These are phyloP conservation scores for Hordeum pubiflorum DNA, from an alignment of 202 grass and related monocot species.

Conservation along the genomic window DNA sequence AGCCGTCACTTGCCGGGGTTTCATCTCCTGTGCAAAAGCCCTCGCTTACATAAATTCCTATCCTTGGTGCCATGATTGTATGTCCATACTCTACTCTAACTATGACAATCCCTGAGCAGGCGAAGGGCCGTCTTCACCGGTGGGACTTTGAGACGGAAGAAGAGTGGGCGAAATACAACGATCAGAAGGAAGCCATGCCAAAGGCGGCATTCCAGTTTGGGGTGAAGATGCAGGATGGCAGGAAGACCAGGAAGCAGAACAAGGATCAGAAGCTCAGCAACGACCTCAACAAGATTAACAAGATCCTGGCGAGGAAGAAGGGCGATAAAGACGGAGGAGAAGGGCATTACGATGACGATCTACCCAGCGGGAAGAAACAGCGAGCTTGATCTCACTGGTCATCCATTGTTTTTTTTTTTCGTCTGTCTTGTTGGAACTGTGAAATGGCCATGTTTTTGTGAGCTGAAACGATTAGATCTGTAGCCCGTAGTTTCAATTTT, in stretches of 20 bases:
- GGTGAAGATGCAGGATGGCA: conserved; percentile 91
- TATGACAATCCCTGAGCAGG: conserved; percentile 33
- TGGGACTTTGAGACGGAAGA: conserved; percentile 98
- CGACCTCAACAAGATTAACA: conserved; percentile 96
- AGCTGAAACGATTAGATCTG: background rate
- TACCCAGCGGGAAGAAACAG: conserved; percentile 60
- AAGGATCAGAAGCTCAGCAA: conserved; percentile 96
- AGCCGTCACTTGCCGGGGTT: background rate
- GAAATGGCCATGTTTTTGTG: background rate
- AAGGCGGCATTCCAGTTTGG: conserved; percentile 99
- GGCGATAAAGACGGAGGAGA: conserved; percentile 51
- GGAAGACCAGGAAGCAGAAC: conserved; percentile 91
- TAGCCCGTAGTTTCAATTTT: background rate
- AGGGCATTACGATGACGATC: conserved; percentile 55
- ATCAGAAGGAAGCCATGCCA: conserved; percentile 94
- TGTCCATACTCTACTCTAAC: background rate
- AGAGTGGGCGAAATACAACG: conserved; percentile 87
- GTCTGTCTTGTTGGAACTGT: background rate
- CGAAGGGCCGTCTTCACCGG: conserved; percentile 87
- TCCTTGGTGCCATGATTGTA: background rate
- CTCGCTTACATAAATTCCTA: background rate
- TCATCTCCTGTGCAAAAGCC: background rate
- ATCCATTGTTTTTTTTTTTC: background rate
- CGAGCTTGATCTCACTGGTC: conserved; percentile 31
- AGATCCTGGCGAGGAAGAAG: conserved; percentile 88